Evolutionary conservation across 2,329 filamentous ascomycete species (phyloP).

Genomic region (Botryotinia convoluta): DNA sequence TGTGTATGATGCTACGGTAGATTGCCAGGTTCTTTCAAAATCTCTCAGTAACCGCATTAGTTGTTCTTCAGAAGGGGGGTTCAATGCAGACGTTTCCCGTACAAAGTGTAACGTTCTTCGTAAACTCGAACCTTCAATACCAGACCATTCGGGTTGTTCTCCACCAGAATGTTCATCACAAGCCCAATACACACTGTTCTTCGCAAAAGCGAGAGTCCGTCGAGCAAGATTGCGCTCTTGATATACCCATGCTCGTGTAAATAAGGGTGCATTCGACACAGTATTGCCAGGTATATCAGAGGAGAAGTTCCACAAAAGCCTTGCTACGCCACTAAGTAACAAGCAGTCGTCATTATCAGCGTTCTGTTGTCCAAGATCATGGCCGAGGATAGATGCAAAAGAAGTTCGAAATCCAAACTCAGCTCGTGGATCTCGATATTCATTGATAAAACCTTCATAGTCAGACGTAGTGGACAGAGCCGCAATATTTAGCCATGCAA

Average conservation of each 20-base stretch:
- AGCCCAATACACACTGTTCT: background rate
- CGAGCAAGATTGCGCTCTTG: background rate
- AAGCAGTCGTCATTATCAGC: background rate
- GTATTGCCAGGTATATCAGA: background rate
- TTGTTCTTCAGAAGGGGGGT: background rate
- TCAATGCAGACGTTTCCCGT: background rate
- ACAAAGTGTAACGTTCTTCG: background rate
- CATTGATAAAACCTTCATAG: background rate
- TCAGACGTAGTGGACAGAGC: background rate
- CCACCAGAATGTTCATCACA: background rate
- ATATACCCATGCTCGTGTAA: background rate
- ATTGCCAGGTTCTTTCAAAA: background rate
- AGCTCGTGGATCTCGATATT: background rate
- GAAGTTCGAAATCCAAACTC: background rate
- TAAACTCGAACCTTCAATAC: background rate
- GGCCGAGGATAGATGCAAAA: background rate
- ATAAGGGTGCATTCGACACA: background rate
- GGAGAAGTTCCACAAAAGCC: background rate
- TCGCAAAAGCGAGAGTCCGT: background rate
- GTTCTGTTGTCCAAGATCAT: background rate
- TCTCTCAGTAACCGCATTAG: background rate
- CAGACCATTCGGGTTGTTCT: background rate
- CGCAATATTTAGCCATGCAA: slow-evolving; percentile 1
- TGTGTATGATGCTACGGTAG: background rate
- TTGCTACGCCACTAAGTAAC: background rate